Evolutionary conservation across 2,329 filamentous ascomycete genomes (phyloP).

Genomic region (Ceratocystis albifundus): DNA sequence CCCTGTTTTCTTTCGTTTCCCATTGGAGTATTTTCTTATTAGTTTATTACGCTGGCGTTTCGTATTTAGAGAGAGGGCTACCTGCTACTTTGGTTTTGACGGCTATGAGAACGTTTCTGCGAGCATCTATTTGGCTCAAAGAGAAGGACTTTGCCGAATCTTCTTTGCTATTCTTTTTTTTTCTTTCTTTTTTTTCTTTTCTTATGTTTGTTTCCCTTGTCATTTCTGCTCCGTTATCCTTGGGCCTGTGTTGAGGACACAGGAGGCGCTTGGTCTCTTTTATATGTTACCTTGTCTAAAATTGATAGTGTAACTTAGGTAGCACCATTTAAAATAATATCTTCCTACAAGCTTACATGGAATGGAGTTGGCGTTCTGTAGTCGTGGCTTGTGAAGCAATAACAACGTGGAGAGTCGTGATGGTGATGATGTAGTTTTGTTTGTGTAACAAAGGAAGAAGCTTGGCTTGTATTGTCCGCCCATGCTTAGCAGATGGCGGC

Average conservation of each 20-base stretch:
- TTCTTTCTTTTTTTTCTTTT: constrained; percentile 5
- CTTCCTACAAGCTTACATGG: not conserved
- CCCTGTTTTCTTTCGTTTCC: constrained; percentile 11
- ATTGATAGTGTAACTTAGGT: constrained; percentile 5
- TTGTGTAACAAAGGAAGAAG: too few relatives aligned
- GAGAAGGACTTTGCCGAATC: constrained; percentile 9
- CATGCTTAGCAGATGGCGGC: too few relatives aligned
- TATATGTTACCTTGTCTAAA: constrained; percentile 3
- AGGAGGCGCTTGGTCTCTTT: constrained; percentile 6
- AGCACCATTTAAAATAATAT: constrained; percentile 4
- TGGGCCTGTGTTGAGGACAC: constrained; percentile 10
- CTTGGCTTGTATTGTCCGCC: too few relatives aligned
- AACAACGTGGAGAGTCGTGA: not conserved
- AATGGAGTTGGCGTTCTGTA: not conserved
- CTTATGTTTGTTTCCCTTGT: constrained; percentile 1
- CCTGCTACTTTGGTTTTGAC: constrained; percentile 7
- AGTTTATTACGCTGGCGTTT: constrained; percentile 21
- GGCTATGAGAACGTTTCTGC: not conserved
- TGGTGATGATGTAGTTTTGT: not conserved
- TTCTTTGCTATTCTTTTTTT: constrained; percentile 8
- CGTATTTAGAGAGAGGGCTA: constrained; percentile 20
- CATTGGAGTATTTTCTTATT: constrained; percentile 11
- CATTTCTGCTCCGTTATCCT: not conserved
- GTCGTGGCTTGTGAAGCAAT: too few relatives aligned
- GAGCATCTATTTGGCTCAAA: not conserved